Base-by-base conservation (phyloP, 2,329 filamentous ascomycete genomes). In the Aspergillus sergii region DNA sequence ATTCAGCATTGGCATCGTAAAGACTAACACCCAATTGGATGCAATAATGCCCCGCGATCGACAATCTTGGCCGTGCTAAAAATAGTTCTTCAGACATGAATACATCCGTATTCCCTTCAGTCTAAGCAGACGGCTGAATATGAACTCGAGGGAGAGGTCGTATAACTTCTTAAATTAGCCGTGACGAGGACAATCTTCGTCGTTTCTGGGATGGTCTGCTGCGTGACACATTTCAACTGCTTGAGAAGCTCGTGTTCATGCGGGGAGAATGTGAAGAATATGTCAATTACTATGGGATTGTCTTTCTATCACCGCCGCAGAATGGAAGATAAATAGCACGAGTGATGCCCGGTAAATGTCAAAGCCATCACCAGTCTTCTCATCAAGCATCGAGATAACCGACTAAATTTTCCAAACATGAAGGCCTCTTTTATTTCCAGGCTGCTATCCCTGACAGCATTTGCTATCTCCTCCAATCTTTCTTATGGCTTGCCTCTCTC, bases 281-380 rank as follows among this genome's bases (percentile, higher is more conserved):
- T 34, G 32, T 1, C 1, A 12, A 34, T 12, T 0, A 34, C 1
- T 1, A 34, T 34, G 32, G 1, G 0, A 12, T 5, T 4, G 1
- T 12, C 32, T 1, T 12, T 34, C 1, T 4, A 34, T 5, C 32
- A 4, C 10, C 16, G 1, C 16, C 7, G 21, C 14, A n/a, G 1
- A 50, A 16, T 28, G 16, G 16, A 11, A 30, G 14, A 50, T 50
- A 50, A 50, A 50, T 50, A 50, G 46, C 3, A 28, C 23, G 14
- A 2, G 2, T 2, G 12, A 50, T 28, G 26, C 3, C 23, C 8
- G 1, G 0, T 2, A 50, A 6, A 19, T 16, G 1, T 19, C 3
- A 30, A 4, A 16, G 6, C 16, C 6, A 50, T 26, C 16, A 16
- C 2, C 1, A 30, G 1, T 2, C 14, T 19, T 28, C 26, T 10